A percentile compares a stretch with the other conserved stretches of the same genome.
Conservation (phyloP, 2,329 filamentous ascomycete species). For the Nemania serpens region DNA sequence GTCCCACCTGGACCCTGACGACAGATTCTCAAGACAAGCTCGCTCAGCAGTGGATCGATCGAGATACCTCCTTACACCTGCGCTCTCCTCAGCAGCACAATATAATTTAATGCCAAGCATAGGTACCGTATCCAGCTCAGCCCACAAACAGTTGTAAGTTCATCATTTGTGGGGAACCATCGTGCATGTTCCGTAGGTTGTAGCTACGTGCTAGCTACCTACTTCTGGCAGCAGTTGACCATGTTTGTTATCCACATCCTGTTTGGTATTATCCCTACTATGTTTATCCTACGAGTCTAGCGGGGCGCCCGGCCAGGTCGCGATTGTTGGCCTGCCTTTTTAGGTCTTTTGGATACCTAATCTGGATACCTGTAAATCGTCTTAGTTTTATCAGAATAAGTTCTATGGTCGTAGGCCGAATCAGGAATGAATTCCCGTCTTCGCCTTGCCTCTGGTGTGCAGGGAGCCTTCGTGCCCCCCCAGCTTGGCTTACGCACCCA, state of each 20-base stretch:
- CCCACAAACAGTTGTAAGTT: neutral
- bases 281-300: neutral
- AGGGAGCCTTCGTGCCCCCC: conserved; percentile 7
- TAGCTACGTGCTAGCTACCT: neutral
- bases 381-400: neutral
- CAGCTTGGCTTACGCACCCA: conserved; percentile 17
- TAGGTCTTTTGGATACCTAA: neutral
- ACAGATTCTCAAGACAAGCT: conserved; percentile 10
- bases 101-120: neutral
- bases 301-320: neutral
- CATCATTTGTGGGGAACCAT: neutral
- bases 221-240: neutral
- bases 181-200: neutral
- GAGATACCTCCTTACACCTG: conserved; percentile 4
- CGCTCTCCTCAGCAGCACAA: neutral
- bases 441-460: conserved; percentile 9
- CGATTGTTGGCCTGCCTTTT: conserved; percentile 18
- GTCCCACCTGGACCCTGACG: conserved; percentile 8
- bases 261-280: neutral
- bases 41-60: conserved; percentile 3
- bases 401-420: conserved; percentile 13
- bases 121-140: neutral
- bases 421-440: conserved; percentile 20
- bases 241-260: neutral
- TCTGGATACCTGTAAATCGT: no score